Evolutionary conservation across 225 moss, liverwort and hornwort genomes (phyloP), one percentile per base, ranked within the genome.

Genomic region (Asterella californica): DNA sequence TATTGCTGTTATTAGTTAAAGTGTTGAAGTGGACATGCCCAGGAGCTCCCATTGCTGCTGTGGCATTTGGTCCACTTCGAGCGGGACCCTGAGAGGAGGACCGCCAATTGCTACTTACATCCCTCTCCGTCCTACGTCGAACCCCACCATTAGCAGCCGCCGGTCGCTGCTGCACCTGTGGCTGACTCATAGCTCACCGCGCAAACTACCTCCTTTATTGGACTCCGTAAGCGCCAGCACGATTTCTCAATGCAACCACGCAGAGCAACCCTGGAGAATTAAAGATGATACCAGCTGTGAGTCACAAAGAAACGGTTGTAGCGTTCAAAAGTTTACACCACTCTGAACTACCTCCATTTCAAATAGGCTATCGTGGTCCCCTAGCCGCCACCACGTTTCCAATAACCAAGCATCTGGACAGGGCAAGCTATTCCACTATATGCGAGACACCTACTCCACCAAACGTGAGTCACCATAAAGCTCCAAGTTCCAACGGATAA

Each of bases 91-190:
- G 88, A 47, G 83, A 55, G 24, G 75, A 85, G 10, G 88, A 88
- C 33, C 88, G 83, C 88, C 88, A 88, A 75, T 72, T 78, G 60
- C 50, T 78, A 22, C 82, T 80, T 30, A 88, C 83, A 80, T 88
- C 88, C 67, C 84, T 83, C 62, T 88, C 88, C 54, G 75, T 55
- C 53, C 88, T 85, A 33, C 88, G 88, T 57, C 86, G 83, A 68
- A 83, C 86, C 74, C 86, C 82, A 47, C 88, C 88, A 76, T 88
- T 88, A 21, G 85, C 76, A 64, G 86, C 86, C 74, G 80, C 79
- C 42, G 86, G 86, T 80, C 88, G 85, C 80, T 84, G 84, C 77
- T 86, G 88, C 68, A 88, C 86, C 79, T 88, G 88, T 78, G 83
- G 86, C 81, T 84, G 88, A 86, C 88, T 88, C 88, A 88, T 88